A percentile compares a stretch with the other conserved stretches of the same genome.
Evolutionary conservation across 768 basidiomycete species (phyloP).

Genomic region (Amanita muscaria): DNA sequence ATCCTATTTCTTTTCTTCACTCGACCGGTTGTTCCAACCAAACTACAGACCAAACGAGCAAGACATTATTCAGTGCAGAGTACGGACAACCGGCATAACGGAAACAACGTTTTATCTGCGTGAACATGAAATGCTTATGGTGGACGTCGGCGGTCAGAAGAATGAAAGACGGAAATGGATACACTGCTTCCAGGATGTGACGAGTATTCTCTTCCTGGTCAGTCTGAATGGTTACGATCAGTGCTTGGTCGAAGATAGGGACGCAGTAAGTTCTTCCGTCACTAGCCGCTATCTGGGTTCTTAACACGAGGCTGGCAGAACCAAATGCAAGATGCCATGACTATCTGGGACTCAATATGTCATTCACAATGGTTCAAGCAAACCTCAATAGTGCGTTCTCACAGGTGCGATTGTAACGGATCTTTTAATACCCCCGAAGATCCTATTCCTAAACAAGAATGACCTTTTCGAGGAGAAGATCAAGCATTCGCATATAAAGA

Average conservation of each 20-base stretch:
- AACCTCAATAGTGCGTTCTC: constrained; percentile 70
- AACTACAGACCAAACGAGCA: constrained; percentile 70
- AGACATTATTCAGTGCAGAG: constrained; percentile 81
- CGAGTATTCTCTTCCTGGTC: constrained; percentile 86
- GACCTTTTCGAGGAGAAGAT: constrained; percentile 89
- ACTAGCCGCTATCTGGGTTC: background rate
- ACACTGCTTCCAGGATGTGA: constrained; percentile 92
- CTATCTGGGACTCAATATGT: constrained; percentile 98
- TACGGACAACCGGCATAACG: constrained; percentile 86
- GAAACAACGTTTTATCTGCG: constrained; percentile 76
- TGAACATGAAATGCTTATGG: constrained; percentile 84
- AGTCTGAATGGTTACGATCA: constrained; percentile 92
- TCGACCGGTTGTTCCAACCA: constrained; percentile 74
- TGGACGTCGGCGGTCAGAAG: constrained; percentile 92
- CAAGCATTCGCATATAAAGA: constrained; percentile 71
- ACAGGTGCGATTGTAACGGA: background rate
- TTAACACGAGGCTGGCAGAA: constrained; percentile 41
- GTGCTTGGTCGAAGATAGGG: constrained; percentile 86
- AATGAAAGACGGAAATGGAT: constrained; percentile 92
- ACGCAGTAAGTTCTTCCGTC: constrained; percentile 51
- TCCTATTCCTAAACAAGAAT: constrained; percentile 92
- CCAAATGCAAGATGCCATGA: constrained; percentile 98
- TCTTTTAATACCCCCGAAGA: constrained; percentile 34
- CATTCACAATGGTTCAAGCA: constrained; percentile 96
- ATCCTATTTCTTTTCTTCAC: constrained; percentile 65